Base-by-base conservation (phyloP, 2,329 filamentous ascomycete genomes). In the Claviceps lovelessii region DNA sequence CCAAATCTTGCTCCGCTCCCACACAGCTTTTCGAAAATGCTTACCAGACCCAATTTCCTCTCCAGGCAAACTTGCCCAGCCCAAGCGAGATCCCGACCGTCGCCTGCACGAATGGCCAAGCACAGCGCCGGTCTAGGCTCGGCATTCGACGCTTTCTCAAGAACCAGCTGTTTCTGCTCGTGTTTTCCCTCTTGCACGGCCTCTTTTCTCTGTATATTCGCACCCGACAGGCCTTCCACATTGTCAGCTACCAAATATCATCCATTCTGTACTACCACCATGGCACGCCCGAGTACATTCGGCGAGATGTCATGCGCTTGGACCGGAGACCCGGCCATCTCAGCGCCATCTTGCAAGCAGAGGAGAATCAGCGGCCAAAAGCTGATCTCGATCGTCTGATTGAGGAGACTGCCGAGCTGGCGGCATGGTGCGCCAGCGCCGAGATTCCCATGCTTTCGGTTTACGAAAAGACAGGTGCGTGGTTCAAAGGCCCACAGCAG, bases 251-350 rank as follows among this genome's bases (percentile, higher is more conserved):
- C 67, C 84, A 87, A 57, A 73, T 91, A 59, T 80, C 89, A 53
- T 87, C 88, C 10, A 79, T 97, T 58, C 76, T 95, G 54, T 90
- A 91, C 68, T 93, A 98, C 73, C 94, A 98, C 72, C 93, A 98
- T 70, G 87, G 88, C 53, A 95, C 91, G 0, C 93, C 93, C 8
- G 88, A 95, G 66, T 82, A 95, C 65, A 95, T 98, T 61, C 83
- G 85, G 64, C 84, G 86, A 64, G 93, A 98, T 71, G 85, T 97
- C 31, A 82, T 82, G 67, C 77, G 78, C 10, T 70, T 98, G 55
- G 78, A 76, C 56, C 82, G 85, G 62, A 71, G 94, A 57, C 93
- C 93, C 2, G 80, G 86, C 60, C 93, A 98, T 66, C 69, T 98
- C 52, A 96, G 90, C 65, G 85, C 95, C 11, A 84, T 97, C 54